phyloP scores from a whole-genome alignment of 345 rosid species.

The Eucalyptus polybractea region DNA sequence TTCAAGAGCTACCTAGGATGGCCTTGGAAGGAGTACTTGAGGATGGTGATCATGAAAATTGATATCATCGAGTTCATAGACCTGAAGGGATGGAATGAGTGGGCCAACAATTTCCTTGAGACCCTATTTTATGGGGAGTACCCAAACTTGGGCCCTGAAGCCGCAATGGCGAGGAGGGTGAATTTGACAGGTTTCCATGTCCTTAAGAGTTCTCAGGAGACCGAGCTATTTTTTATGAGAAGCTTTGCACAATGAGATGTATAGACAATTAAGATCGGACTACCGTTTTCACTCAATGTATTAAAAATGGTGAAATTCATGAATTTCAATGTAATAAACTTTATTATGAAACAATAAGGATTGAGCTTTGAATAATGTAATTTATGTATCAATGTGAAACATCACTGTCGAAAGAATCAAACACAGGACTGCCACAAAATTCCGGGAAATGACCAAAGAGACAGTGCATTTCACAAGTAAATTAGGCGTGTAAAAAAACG shows the following conservation, averaged over 20 bases:
- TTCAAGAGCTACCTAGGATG: slow-evolving; percentile 27
- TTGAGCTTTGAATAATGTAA: too few species aligned
- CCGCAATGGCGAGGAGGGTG: slow-evolving; percentile 14
- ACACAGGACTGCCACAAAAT: neutral
- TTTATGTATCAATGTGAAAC: too few species aligned
- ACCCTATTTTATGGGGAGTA: slow-evolving; percentile 57
- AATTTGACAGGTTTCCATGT: slow-evolving; percentile 66
- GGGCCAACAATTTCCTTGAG: slow-evolving; percentile 36
- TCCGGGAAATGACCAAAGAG: neutral
- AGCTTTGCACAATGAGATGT: slow-evolving; percentile 42
- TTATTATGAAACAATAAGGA: too few species aligned
- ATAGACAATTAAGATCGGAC: slow-evolving; percentile 49
- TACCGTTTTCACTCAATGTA: slow-evolving; percentile 27
- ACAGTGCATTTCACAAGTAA: neutral
- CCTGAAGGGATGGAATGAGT: slow-evolving; percentile 52
- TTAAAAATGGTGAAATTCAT: neutral
- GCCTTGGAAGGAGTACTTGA: slow-evolving; percentile 12
- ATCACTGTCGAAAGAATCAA: neutral
- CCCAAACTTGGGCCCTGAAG: slow-evolving; percentile 41
- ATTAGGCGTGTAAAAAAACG: neutral
- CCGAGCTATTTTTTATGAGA: slow-evolving; percentile 22
- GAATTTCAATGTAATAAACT: neutral
- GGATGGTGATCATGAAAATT: slow-evolving; percentile 19
- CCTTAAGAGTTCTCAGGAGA: slow-evolving; percentile 20
- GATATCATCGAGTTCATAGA: slow-evolving; percentile 40